Percentiles rank a stretch among this genome's conserved stretches.
Evolutionary conservation across 305 asterid genomes (phyloP).

Genomic region (Fraxinus xanthoxyloides): DNA sequence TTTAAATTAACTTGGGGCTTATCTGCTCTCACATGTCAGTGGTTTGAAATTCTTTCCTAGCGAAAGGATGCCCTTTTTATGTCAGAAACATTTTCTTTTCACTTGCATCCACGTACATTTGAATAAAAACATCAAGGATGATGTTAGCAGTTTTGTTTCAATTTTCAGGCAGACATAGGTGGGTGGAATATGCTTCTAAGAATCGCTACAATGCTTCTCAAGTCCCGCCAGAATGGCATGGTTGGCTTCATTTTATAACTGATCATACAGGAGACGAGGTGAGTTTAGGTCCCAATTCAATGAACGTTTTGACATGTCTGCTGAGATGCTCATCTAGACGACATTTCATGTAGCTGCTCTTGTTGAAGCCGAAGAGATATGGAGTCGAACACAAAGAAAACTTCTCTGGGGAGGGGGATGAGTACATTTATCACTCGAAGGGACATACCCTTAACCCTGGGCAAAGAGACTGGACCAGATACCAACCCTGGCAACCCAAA

Average conservation of each 20-base stretch:
- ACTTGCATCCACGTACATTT: neutral
- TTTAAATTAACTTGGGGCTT: neutral
- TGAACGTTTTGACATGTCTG: neutral
- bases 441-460: constrained; percentile 89
- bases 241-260: constrained; percentile 92
- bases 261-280: constrained; percentile 99
- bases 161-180: constrained; percentile 84
- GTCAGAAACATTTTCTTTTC: neutral
- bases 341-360: constrained; percentile 61
- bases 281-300: constrained; percentile 9
- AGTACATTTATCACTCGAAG: constrained; percentile 91
- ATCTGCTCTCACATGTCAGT: neutral
- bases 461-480: constrained; percentile 93
- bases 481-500: constrained; percentile 81
- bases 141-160: neutral
- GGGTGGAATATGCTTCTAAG: constrained; percentile 98
- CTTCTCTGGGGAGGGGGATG: constrained; percentile 93
- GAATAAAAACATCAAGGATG: constrained; percentile 17
- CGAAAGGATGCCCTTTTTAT: neutral
- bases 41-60: neutral
- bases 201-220: constrained; percentile 95
- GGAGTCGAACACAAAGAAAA: constrained; percentile 91
- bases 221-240: constrained; percentile 99
- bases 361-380: constrained; percentile 85
- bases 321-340: constrained; percentile 27